Evolutionary conservation across 495 filamentous ascomycete species (phyloP).

Genomic region (Aspergillus incahuasiensis): DNA sequence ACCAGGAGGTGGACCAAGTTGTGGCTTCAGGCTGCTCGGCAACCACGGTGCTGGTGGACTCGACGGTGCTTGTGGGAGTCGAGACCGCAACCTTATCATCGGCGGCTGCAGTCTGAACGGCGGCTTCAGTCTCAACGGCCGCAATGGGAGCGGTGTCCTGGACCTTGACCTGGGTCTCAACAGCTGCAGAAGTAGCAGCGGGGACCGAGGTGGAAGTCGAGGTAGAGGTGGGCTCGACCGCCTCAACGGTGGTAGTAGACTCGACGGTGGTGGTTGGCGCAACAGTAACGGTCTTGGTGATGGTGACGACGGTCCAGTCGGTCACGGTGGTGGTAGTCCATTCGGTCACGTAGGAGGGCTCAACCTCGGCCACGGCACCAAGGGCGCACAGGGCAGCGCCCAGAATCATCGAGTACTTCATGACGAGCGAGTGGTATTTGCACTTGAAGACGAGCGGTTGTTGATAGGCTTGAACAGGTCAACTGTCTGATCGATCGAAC

Average conservation of each 20-base stretch:
- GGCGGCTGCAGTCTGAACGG: slow-evolving; percentile 15
- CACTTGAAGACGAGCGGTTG: slow-evolving; percentile 8
- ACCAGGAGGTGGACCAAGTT: slow-evolving; percentile 3
- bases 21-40: slow-evolving; percentile 5
- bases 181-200: not conserved
- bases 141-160: slow-evolving; percentile 4
- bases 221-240: not conserved
- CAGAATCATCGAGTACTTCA: slow-evolving; percentile 65
- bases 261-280: slow-evolving; percentile 26
- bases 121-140: slow-evolving; percentile 11
- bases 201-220: not conserved
- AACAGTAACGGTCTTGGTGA: slow-evolving; percentile 60
- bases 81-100: slow-evolving; percentile 2
- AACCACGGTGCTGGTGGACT: slow-evolving; percentile 12
- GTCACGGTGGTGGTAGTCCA: slow-evolving; percentile 54
- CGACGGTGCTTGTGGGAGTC: slow-evolving; percentile 13
- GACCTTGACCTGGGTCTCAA: slow-evolving; percentile 16
- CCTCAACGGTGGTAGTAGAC: not conserved
- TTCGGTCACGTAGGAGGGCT: slow-evolving; percentile 51
- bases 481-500: slow-evolving; percentile 21
- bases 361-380: slow-evolving; percentile 51
- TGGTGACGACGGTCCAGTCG: slow-evolving; percentile 52
- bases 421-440: slow-evolving; percentile 35
- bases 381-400: slow-evolving; percentile 58
- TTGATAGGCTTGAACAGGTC: slow-evolving; percentile 25